Conservation (phyloP, 768 basidiomycete species). For the Dentipellis sp. region DNA sequence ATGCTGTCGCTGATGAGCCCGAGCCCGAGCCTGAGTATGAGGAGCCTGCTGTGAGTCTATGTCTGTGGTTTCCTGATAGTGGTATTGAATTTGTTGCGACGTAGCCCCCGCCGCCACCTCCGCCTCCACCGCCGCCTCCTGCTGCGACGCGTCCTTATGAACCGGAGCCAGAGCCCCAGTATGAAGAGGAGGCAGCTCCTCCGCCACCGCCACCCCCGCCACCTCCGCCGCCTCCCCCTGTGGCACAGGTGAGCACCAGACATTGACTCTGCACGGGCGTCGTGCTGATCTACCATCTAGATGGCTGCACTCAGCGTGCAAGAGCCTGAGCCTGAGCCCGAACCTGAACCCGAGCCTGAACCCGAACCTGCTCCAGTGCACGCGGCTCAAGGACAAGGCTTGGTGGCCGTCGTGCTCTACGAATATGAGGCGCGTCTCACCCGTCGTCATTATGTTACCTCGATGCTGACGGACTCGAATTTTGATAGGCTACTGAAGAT, state of each 20-base stretch:
- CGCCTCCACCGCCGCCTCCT: slow-evolving; percentile 21
- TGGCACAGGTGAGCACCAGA: slow-evolving; percentile 12
- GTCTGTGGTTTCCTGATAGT: not conserved
- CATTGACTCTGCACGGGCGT: not conserved
- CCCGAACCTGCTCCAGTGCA: slow-evolving; percentile 26
- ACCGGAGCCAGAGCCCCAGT: slow-evolving; percentile 25
- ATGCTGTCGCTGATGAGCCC: not conserved
- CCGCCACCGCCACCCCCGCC: slow-evolving; percentile 35
- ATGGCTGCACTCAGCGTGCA: slow-evolving; percentile 8
- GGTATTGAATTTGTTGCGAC: slow-evolving; percentile 9
- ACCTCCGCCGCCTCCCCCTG: slow-evolving; percentile 33
- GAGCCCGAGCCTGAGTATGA: slow-evolving; percentile 6
- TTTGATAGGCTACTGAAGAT: slow-evolving; percentile 60
- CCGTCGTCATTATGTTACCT: not conserved
- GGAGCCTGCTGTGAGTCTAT: slow-evolving; percentile 1
- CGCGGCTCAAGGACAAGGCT: slow-evolving; percentile 31
- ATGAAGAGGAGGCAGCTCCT: slow-evolving; percentile 25
- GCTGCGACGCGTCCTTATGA: slow-evolving; percentile 12
- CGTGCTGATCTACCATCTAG: not conserved
- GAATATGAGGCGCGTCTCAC: slow-evolving; percentile 56
- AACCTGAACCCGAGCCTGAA: slow-evolving; percentile 33
- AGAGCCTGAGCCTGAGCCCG: slow-evolving; percentile 21
- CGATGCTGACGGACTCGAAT: not conserved
- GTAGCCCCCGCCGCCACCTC: slow-evolving; percentile 26
- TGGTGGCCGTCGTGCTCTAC: slow-evolving; percentile 70